Evolutionary conservation across 805 yeast species (phyloP).

Genomic region (Ogataea paradorogensis): DNA sequence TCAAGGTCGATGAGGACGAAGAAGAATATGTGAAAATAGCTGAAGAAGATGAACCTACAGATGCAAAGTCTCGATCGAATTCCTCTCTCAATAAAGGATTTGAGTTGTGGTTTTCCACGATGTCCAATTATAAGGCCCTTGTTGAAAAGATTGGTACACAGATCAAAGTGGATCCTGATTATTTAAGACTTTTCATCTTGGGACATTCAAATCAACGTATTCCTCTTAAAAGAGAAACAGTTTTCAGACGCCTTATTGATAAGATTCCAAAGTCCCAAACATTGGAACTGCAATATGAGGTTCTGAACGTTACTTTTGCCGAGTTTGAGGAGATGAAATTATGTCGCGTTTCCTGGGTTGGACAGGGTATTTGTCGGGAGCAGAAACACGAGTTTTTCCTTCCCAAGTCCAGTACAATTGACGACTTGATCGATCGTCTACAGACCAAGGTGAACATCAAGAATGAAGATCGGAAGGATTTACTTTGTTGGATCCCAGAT

Average conservation of each 20-base stretch:
- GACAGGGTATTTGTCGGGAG: conserved; percentile 66
- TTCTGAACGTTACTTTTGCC: conserved; percentile 66
- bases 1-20: conserved; percentile 39
- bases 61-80: conserved; percentile 13
- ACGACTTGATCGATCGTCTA: conserved; percentile 53
- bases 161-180: conserved; percentile 54
- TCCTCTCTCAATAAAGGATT: conserved; percentile 29
- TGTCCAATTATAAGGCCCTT: conserved; percentile 55
- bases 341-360: conserved; percentile 68
- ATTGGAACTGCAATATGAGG: conserved; percentile 63
- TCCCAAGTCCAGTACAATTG: conserved; percentile 57
- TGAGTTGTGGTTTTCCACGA: conserved; percentile 68
- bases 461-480: conserved; percentile 42
- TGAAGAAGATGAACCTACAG: conserved; percentile 27
- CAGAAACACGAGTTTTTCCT: conserved; percentile 67
- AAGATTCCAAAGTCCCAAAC: conserved; percentile 45
- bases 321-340: conserved; percentile 76
- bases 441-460: conserved; percentile 52
- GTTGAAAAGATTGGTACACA: conserved; percentile 57
- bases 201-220: conserved; percentile 54
- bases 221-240: conserved; percentile 42
- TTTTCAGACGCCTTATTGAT: conserved; percentile 34
- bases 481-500: conserved; percentile 58
- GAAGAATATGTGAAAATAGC: conserved; percentile 49
- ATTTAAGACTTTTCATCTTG: conserved; percentile 64